Conservation (phyloP, 208 protist species). For the Leishmania gerbilli region DNA sequence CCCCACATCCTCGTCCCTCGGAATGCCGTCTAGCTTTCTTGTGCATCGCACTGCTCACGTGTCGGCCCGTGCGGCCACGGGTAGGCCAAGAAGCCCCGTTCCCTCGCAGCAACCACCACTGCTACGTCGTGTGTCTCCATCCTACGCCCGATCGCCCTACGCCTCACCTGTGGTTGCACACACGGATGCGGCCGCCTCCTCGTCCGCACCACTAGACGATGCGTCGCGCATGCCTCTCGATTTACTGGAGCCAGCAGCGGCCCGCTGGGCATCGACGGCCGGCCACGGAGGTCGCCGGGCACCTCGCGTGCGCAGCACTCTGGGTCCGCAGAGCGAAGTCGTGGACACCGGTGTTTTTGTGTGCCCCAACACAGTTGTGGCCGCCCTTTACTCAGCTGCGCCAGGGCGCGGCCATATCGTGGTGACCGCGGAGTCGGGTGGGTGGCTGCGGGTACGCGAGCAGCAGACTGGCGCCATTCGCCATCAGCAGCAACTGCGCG, state of each 20-base stretch:
- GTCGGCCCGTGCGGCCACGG: background rate
- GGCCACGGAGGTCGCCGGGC: conserved; percentile 7
- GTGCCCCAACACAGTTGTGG: conserved; percentile 43
- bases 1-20: conserved; percentile 10
- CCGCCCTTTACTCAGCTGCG: conserved; percentile 25
- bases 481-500: conserved; percentile 44
- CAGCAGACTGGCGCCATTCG: conserved; percentile 37
- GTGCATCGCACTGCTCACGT: conserved; percentile 6
- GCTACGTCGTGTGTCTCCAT: background rate
- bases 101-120: background rate
- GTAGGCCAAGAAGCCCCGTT: background rate
- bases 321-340: conserved; percentile 30
- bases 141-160: background rate
- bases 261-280: conserved; percentile 26
- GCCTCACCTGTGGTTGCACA: conserved; percentile 5
- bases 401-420: conserved; percentile 14
- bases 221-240: conserved; percentile 26
- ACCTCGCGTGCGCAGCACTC: conserved; percentile 26
- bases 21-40: conserved; percentile 4
- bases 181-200: background rate
- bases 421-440: conserved; percentile 46
- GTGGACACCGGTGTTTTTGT: conserved; percentile 50
- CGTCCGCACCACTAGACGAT: conserved; percentile 10
- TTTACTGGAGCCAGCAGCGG: conserved; percentile 18
- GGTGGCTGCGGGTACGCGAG: conserved; percentile 60